Base-by-base conservation (phyloP, 148 eudicot genomes). In the Gaultheria prostrata region DNA sequence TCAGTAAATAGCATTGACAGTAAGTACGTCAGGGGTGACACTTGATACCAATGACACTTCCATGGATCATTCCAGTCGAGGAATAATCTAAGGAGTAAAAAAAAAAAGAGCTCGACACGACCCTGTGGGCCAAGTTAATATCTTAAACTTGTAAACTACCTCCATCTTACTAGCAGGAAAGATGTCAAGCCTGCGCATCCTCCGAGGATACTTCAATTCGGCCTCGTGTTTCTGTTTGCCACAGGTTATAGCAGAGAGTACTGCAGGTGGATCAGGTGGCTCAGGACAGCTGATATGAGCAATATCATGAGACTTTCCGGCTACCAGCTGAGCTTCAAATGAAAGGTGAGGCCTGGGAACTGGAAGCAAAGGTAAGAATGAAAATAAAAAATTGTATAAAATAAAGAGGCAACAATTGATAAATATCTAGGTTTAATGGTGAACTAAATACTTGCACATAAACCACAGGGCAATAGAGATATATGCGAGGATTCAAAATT, bases 151-250 rank as follows among this genome's bases (percentile, higher is more conserved):
- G 76, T 48, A 33, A 86, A 87, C 20, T 89, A 95, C 98, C 98
- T 94, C 98, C 59, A 82, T 79, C 89, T 94, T 97, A 90, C 86
- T 91, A 71, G 92, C 87, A 82, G 99, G 97, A 84, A 94, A 97
- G 72, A 97, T 97, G 89, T 97, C 91, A 18, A 97, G 95, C 86
- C 94, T 91, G 65, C 97, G 89, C 43, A 93, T 92, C 80, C 99
- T 91, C 87, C 86, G 97, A 65, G 99, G 98, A 88, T 91, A 97
- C 88, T 94, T 94, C 82, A 93, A 84, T 78, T 94, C 97, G 49
- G 99, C 99, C 54, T 94, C 98, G 83, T 97, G 97, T 90, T 90
- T 97, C 86, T 97, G 99, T 88, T 88, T 93, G 63, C 94, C 96
- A 88, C 81, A 92, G 67, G 91, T 53, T 73, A 91, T 81, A 65